Conservation (phyloP, 371 early-diverging fungal species). For the Syncephalis fuscata region DNA sequence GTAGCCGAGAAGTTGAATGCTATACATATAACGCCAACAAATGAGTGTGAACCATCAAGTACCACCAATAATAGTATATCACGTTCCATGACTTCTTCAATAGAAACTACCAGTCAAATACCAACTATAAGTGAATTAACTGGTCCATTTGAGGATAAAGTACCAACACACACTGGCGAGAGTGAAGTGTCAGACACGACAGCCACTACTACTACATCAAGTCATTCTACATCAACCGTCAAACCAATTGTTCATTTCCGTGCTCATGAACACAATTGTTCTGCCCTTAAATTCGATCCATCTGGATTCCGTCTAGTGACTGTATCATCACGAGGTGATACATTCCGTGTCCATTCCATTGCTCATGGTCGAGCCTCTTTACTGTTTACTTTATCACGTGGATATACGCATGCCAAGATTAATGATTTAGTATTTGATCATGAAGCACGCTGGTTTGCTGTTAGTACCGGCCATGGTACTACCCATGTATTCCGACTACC, state of each 20-base stretch:
- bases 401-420: slow-evolving; percentile 59
- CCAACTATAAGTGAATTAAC: too few species aligned
- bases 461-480: slow-evolving; percentile 61
- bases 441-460: slow-evolving; percentile 66
- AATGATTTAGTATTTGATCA: slow-evolving; percentile 48
- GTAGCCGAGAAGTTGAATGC: background rate
- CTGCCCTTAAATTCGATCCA: slow-evolving; percentile 39
- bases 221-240: background rate
- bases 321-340: slow-evolving; percentile 54
- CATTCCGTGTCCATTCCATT: slow-evolving; percentile 48
- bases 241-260: slow-evolving; percentile 46
- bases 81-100: too few species aligned
- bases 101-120: too few species aligned
- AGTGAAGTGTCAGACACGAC: too few species aligned
- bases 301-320: slow-evolving; percentile 54
- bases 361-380: slow-evolving; percentile 5
- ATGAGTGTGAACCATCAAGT: too few species aligned
- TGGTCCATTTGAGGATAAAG: too few species aligned
- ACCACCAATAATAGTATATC: too few species aligned
- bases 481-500: slow-evolving; percentile 54
- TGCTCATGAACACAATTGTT: slow-evolving; percentile 54
- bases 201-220: background rate
- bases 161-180: too few species aligned
- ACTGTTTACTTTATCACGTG: slow-evolving; percentile 47
- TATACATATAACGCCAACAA: background rate